Base-by-base conservation (phyloP, 139 green algal genomes). In the Nannochloris sp. region DNA sequence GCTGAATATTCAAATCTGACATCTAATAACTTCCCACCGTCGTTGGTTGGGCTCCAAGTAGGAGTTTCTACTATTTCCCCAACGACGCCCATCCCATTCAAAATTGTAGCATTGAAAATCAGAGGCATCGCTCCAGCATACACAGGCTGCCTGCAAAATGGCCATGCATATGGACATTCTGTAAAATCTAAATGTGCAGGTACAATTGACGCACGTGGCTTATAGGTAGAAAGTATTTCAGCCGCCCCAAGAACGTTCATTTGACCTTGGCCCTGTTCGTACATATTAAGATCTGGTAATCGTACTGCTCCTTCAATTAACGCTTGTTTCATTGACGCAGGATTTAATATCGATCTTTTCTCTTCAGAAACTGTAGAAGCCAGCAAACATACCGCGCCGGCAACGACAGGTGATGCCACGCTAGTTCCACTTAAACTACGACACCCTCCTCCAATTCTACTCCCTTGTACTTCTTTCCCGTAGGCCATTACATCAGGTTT, bases 241-340 rank as follows among this genome's bases (percentile, higher is more conserved):
- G 84, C 78, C 19, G 82, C 87, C 23, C 63, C 65, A 2, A 73
- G 27, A 44, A 97, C 72, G 68, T 89, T 79, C 39, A 96, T 68
- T 58, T 83, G 80, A 33, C 85, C 85, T 47, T 76, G 74, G 53
- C 68, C 90, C 63, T 92, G 81, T 70, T 97, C 92, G 48, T 89
- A 95, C 45, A 95, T 87, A 75, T 87, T 86, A 9, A 88, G 76
- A 6, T 74, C 70, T 1, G 69, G 55, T 46, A 98, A 78, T 35
- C 65, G 60, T 23, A 65, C 54, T 2, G 92, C 92, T 27, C 94
- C 91, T 67, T 99, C 90, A 54, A 99, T 80, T 56, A 99, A 80
- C 15, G 89, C 90, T 77, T 99, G 95, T 81, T 99, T 99, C 92
- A 99, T 98, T 62, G 74, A 86, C 1, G 88, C 95, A 0, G 95